Conservation (phyloP, 2,329 filamentous ascomycete species). For the Aureobasidium musti region DNA sequence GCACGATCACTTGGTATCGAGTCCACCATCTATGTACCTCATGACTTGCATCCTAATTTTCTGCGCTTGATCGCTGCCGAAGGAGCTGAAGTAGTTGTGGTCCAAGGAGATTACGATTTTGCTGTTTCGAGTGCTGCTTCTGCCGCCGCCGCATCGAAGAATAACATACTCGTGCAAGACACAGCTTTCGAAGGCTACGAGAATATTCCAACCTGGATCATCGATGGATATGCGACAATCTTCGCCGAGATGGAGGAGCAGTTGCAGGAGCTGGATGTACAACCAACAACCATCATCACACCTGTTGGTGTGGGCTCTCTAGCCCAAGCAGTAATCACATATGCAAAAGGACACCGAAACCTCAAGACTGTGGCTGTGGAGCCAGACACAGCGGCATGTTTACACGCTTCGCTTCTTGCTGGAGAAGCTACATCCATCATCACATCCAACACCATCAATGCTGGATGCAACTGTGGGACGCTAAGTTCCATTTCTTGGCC, state of each 20-base stretch:
- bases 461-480: slow-evolving; percentile 71
- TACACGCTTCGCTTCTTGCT: slow-evolving; percentile 56
- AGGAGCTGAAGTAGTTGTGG: slow-evolving; percentile 61
- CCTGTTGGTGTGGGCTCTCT: slow-evolving; percentile 74
- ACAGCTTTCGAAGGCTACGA: slow-evolving; percentile 67
- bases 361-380: slow-evolving; percentile 65
- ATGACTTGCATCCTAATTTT: slow-evolving; percentile 58
- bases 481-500: slow-evolving; percentile 67
- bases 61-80: slow-evolving; percentile 60
- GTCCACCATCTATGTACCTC: slow-evolving; percentile 64
- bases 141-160: slow-evolving; percentile 44
- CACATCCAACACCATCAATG: slow-evolving; percentile 69
- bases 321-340: slow-evolving; percentile 66
- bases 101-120: slow-evolving; percentile 63
- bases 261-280: slow-evolving; percentile 45
- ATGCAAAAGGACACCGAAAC: slow-evolving; percentile 58
- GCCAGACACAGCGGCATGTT: slow-evolving; percentile 63
- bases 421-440: slow-evolving; percentile 54
- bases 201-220: slow-evolving; percentile 69
- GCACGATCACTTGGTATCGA: slow-evolving; percentile 59
- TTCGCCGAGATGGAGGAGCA: slow-evolving; percentile 68
- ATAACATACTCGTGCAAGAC: slow-evolving; percentile 66
- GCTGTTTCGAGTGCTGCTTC: slow-evolving; percentile 48
- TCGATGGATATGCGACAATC: slow-evolving; percentile 76
- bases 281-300: slow-evolving; percentile 57